Evolutionary conservation across 192 early-diverging fungal genomes (phyloP).

Genomic region (Mycoemilia scoparia): DNA sequence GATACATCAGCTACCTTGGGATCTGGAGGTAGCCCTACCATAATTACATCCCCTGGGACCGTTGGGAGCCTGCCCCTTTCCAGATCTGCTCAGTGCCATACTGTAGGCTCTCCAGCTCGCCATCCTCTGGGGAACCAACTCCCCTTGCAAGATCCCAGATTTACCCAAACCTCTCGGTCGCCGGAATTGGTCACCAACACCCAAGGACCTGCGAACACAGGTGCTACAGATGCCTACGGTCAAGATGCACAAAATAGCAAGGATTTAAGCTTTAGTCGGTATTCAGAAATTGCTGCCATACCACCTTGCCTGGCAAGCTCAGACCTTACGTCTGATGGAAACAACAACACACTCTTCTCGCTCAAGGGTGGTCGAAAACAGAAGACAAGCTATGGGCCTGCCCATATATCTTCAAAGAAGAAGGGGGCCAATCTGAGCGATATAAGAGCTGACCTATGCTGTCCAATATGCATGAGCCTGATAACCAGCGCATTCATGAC

Average conservation of each 20-base stretch:
- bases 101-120: slow-evolving; percentile 23
- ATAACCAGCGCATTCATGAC: slow-evolving; percentile 61
- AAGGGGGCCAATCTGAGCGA: background rate
- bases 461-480: slow-evolving; percentile 57
- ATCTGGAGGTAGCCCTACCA: too few species aligned
- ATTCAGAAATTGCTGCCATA: background rate
- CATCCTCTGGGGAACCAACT: slow-evolving; percentile 22
- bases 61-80: too few species aligned
- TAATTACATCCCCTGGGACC: too few species aligned
- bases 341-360: background rate
- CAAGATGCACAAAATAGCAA: too few species aligned
- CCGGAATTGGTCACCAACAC: background rate
- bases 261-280: slow-evolving; percentile 1
- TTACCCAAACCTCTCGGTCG: background rate
- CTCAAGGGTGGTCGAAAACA: background rate
- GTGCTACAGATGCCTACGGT: background rate
- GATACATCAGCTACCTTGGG: too few species aligned
- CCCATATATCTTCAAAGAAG: slow-evolving; percentile 3
- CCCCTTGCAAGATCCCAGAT: slow-evolving; percentile 3
- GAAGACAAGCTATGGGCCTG: background rate
- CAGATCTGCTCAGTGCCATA: slow-evolving; percentile 21
- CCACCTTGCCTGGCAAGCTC: background rate
- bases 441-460: background rate
- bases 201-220: background rate
- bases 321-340: background rate